A percentile compares a stretch with the other conserved stretches of the same genome.
These are phyloP conservation scores for Blastocystis sp. DNA, from an alignment of 352 stramenopile genomes.

Conservation along the genomic window DNA sequence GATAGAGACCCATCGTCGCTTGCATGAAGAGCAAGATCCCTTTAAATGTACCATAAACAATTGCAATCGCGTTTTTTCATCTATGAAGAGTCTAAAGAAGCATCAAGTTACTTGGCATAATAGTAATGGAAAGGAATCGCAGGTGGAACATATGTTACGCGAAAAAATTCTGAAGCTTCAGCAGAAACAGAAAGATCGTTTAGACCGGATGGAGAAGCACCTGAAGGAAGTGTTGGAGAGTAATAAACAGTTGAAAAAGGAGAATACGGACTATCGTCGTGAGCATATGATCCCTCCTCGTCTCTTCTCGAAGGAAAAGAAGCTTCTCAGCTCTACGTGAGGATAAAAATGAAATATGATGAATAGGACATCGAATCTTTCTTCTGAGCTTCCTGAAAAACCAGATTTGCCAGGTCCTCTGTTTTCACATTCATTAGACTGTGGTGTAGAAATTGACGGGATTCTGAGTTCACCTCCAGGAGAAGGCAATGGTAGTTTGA, in stretches of 20 bases:
- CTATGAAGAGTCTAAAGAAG: conserved; percentile 44
- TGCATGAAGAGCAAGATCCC: conserved; percentile 64
- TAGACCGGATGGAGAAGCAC: conserved; percentile 43
- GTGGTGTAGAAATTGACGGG: not conserved
- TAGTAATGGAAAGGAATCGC: conserved; percentile 53
- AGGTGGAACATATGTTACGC: conserved; percentile 9
- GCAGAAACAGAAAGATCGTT: conserved; percentile 31
- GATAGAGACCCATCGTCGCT: conserved; percentile 32
- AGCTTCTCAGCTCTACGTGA: not conserved
- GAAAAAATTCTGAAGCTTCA: conserved; percentile 55
- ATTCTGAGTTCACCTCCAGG: not conserved
- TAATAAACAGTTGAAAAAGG: conserved; percentile 44
- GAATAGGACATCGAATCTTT: not conserved
- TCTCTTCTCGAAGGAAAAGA: conserved; percentile 19
- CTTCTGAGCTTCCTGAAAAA: not conserved
- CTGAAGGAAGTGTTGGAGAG: conserved; percentile 45
- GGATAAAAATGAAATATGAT: not conserved
- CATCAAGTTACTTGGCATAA: conserved; percentile 67
- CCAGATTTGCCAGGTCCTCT: not conserved
- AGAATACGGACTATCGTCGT: conserved; percentile 47
- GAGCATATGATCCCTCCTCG: conserved; percentile 38
- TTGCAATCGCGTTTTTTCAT: conserved; percentile 62
- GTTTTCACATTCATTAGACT: conserved; percentile 6
- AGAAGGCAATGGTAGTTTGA: not conserved
- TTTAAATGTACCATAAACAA: conserved; percentile 67